Evolutionary conservation across 371 early-diverging fungal species (phyloP).

Genomic region (Smittium culicis): DNA sequence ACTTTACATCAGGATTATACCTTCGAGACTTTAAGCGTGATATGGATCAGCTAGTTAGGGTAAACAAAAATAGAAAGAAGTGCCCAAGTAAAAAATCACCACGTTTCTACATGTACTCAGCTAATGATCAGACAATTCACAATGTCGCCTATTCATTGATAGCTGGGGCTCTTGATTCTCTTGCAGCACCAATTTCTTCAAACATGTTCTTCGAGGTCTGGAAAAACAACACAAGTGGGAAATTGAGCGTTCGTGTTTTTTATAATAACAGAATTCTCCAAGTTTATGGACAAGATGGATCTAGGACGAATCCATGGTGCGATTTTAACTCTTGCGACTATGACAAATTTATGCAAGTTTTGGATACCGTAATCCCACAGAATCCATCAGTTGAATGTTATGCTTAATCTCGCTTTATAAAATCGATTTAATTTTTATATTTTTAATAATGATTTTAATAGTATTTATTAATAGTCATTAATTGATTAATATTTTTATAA

Average conservation of each 20-base stretch:
- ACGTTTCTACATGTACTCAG: neutral
- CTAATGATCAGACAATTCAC: neutral
- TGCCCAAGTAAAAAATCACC: neutral
- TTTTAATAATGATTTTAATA: no score
- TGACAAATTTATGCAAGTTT: neutral
- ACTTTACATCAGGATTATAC: neutral
- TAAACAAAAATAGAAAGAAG: neutral
- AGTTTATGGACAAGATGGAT: neutral
- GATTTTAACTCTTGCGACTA: neutral
- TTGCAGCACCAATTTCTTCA: neutral
- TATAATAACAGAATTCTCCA: neutral
- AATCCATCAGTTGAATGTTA: neutral
- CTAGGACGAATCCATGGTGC: neutral
- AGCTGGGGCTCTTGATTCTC: neutral
- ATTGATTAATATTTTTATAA: no score
- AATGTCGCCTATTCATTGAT: neutral
- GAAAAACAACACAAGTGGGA: neutral
- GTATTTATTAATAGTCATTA: no score
- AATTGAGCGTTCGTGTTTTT: neutral
- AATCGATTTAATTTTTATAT: no score
- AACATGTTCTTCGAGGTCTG: neutral
- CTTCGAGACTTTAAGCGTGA: neutral
- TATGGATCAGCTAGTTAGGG: neutral
- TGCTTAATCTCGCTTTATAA: no score
- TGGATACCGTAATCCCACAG: neutral